Base-by-base conservation (phyloP, 305 asterid genomes). In the Plantago lanceolata region DNA sequence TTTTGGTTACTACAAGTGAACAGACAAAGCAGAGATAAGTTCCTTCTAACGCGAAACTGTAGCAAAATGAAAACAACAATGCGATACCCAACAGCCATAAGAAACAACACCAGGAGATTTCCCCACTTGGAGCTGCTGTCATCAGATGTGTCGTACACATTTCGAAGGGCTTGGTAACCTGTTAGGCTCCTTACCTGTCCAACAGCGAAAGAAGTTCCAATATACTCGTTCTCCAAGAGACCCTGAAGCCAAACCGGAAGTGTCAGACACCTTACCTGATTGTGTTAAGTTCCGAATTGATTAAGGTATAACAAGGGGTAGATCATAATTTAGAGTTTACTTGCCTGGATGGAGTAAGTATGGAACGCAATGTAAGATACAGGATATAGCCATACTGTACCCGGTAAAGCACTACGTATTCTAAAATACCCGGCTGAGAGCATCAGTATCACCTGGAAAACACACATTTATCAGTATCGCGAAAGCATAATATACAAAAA, bases 381-480 rank as follows among this genome's bases (percentile, higher is more conserved):
- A 19, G 99, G 99, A 79, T 94, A 94, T 87, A 78, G 77, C 99
- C 99, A 94, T 19, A 79, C 85, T n/a, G 87, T 82, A 65, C 74
- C 66, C 3, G 96, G 96, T 76, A 94, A 81, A 60, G 82, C 85
- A 63, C 94, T 81, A 57, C 97, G 85, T 53, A 88, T 80, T 81
- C 99, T 79, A 64, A 90, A 88, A 72, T 82, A 83, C 59, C 99
- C 99, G 5, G 91, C 96, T 1, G 99, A 84, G 61, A 94, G 85
- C 89, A 94, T 94, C 95, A 94, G 77, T 63, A 84, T 76, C 77
- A 88, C 82, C 97, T 94, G 92, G 63, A 68, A 77, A 50, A 64
- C 18, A 54, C 55, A 8, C 28, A 19, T 66, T 35, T 13, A 60
- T 67, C 15, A 66, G 62, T 55, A 40, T 35, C 19, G 33, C 52